phyloP scores from a whole-genome alignment of 2,329 filamentous ascomycete species.

The Xylariaceae sp. region DNA sequence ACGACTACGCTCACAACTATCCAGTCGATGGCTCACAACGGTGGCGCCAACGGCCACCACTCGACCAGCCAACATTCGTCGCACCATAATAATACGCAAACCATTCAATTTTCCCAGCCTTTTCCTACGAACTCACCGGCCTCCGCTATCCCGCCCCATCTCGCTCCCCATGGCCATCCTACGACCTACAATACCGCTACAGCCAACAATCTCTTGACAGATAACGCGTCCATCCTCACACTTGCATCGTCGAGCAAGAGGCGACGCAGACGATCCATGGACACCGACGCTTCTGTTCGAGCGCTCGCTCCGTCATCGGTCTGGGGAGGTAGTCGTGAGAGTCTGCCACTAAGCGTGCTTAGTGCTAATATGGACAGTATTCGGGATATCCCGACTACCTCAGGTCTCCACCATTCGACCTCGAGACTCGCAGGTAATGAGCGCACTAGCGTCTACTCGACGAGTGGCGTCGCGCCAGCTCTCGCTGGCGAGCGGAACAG shows the following conservation, averaged over 20 bases:
- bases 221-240: conserved; percentile 81
- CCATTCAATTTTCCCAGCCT: conserved; percentile 59
- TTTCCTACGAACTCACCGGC: conserved; percentile 60
- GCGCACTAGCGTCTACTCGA: conserved; percentile 76
- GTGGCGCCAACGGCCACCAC: conserved; percentile 32
- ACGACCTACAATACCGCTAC: conserved; percentile 72
- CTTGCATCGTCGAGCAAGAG: conserved; percentile 78
- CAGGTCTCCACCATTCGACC: conserved; percentile 49
- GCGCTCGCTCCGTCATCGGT: conserved; percentile 77
- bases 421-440: conserved; percentile 44
- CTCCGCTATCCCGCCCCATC: conserved; percentile 66
- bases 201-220: conserved; percentile 74
- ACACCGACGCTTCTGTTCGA: conserved; percentile 79
- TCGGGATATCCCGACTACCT: conserved; percentile 38
- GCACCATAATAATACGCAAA: conserved; percentile 41
- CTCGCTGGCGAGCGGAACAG: conserved; percentile 73
- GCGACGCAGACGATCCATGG: conserved; percentile 69
- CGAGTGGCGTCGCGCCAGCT: conserved; percentile 60
- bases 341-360: conserved; percentile 70
- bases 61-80: conserved; percentile 36
- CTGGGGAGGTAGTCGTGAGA: conserved; percentile 76
- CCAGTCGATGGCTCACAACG: conserved; percentile 63
- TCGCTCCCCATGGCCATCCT: conserved; percentile 52
- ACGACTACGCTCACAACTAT: conserved; percentile 83
- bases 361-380: conserved; percentile 60